Evolutionary conservation across 108 stramenopile genomes (phyloP), one percentile per base, ranked within the genome.

Genomic region (Skeletonema tropicum): DNA sequence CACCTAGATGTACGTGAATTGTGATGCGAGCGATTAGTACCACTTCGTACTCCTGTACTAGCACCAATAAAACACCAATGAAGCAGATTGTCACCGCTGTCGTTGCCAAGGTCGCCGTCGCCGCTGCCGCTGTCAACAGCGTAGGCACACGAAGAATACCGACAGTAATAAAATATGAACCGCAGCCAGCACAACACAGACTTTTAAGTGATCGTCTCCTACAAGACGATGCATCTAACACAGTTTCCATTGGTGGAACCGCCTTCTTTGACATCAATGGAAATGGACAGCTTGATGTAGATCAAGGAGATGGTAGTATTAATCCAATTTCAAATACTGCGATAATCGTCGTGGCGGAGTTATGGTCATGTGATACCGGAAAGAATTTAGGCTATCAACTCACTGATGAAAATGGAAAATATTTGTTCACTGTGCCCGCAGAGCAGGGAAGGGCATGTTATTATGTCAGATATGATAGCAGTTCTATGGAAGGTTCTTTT

Each of bases 191-290:
- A 11, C 52, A 55, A 23, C 21, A 55, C 7, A 21, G 7, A 55
- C 52, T 55, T 23, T 23, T 55, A 15, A 45, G 15, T 45, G 42
- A 3, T 1, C 52, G 52, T 55, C 23, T 9, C 2, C 21, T 55
- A 23, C 52, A 55, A 55, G 52, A 25, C 15, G 48, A 49, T 49
- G 52, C 19, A 23, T 2, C 23, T 9, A 17, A 10, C 52, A 23
- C 9, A 7, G n/a, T 55, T 1, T 55, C 52, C 9, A 55, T 55
- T 55, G 52, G 52, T 55, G 52, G 52, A 23, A 25, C 52, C 23
- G 52, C 52, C 52, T 55, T 55, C 52, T 55, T 55, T 10, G 52
- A 55, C 21, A 9, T 55, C 17, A 23, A 55, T 55, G 52, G 52
- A 0, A 55, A 55, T 23, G 52, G 52, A 23, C 6, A 23, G 52